Conservation (phyloP, 352 stramenopile species). For the Phytophthora pistaciae region DNA sequence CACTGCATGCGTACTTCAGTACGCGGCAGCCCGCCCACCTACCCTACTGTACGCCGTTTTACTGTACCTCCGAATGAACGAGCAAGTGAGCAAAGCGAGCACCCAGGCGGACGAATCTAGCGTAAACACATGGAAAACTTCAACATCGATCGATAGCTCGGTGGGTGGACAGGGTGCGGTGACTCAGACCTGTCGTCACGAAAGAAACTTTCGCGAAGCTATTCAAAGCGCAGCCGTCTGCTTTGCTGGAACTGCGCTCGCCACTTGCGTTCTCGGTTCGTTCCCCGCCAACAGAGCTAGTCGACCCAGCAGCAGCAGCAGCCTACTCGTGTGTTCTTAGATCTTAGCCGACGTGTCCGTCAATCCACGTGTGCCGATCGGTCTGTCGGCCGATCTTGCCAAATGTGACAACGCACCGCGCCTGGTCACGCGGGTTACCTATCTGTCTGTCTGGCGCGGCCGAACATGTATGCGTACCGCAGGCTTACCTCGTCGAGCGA, state of each 20-base stretch:
- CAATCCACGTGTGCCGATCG: neutral
- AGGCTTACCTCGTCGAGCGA: neutral
- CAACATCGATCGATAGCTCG: neutral
- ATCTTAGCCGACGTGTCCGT: neutral
- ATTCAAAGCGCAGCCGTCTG: conserved; percentile 9
- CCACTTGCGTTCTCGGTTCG: conserved; percentile 17
- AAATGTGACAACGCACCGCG: neutral
- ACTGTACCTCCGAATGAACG: no score
- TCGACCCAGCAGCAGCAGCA: neutral
- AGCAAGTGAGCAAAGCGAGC: no score
- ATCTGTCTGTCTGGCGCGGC: neutral
- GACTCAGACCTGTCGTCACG: neutral
- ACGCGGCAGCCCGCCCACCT: no score
- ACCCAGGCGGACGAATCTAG: no score
- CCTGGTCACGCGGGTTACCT: no score
- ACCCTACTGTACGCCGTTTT: no score
- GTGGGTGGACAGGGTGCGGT: no score
- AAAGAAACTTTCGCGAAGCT: neutral
- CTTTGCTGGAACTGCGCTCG: conserved; percentile 6
- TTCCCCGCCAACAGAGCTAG: conserved; percentile 6
- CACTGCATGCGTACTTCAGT: no score
- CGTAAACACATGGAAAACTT: neutral
- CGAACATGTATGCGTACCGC: neutral
- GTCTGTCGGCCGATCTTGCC: neutral
- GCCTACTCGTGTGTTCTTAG: conserved; percentile 15